Evolutionary conservation across 2,329 filamentous ascomycete genomes (phyloP).

Genomic region (Aspergillus luchuensis): DNA sequence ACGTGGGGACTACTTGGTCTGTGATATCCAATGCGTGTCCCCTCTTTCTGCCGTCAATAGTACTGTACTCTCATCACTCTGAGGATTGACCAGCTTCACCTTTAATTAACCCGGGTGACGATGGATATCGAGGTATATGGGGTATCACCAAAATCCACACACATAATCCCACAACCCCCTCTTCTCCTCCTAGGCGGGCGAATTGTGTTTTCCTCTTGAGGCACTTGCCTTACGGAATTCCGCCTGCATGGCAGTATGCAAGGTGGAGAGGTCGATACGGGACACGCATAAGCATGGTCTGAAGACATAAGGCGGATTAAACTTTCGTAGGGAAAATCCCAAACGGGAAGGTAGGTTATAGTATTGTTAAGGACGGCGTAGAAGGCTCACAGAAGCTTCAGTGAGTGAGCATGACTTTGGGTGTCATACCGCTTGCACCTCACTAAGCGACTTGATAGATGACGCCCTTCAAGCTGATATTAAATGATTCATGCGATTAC

Average conservation of each 20-base stretch:
- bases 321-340: conserved; percentile 14
- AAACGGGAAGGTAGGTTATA: conserved; percentile 10
- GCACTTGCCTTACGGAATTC: neutral
- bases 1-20: neutral
- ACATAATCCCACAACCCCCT: neutral
- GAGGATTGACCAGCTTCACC: neutral
- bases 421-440: neutral
- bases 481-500: conserved; percentile 1
- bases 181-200: neutral
- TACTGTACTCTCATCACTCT: neutral
- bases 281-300: conserved; percentile 1
- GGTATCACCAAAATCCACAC: neutral
- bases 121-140: neutral
- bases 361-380: neutral
- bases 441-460: neutral
- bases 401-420: neutral
- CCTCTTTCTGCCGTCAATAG: neutral
- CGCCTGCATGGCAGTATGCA: conserved; percentile 2
- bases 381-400: neutral
- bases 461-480: neutral
- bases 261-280: neutral
- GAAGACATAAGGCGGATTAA: conserved; percentile 10
- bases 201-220: neutral
- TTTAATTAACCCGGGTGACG: conserved; percentile 1
- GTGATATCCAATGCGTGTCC: neutral